These are phyloP conservation scores for Xylaria sp. DNA, from an alignment of 2,329 filamentous ascomycete genomes.

Conservation along the genomic window DNA sequence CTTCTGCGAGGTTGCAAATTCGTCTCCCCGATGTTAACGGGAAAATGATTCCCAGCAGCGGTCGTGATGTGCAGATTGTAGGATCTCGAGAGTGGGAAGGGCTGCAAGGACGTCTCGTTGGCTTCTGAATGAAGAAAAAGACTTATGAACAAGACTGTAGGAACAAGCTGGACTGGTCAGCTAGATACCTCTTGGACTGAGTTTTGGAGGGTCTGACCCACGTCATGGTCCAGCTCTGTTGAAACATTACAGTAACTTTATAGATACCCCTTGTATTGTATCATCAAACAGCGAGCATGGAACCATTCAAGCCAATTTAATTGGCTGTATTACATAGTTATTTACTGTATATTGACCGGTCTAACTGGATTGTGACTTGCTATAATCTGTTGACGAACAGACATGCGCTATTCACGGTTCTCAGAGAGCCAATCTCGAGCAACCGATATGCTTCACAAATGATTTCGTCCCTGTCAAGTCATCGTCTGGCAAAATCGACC, in stretches of 20 bases:
- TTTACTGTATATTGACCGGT: constrained; percentile 7
- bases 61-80: constrained; percentile 61
- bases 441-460: constrained; percentile 10
- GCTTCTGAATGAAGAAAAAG: constrained; percentile 20
- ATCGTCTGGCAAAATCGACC: not conserved
- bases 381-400: constrained; percentile 10
- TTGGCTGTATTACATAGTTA: constrained; percentile 19
- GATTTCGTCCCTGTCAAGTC: not conserved
- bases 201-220: not conserved
- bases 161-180: constrained; percentile 4
- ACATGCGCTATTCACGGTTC: not conserved
- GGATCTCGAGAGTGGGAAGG: constrained; percentile 67
- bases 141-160: constrained; percentile 22
- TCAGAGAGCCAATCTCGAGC: not conserved
- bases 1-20: constrained; percentile 63
- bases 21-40: constrained; percentile 60
- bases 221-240: constrained; percentile 6
- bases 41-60: constrained; percentile 55
- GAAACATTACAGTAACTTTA: constrained; percentile 31
- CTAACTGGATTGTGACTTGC: constrained; percentile 5
- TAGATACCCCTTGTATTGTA: constrained; percentile 42
- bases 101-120: constrained; percentile 58
- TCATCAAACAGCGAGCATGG: constrained; percentile 29
- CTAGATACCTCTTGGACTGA: constrained; percentile 13
- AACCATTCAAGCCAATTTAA: constrained; percentile 17